Percentiles rank a stretch among this genome's conserved stretches.
Conservation (phyloP, 2,329 filamentous ascomycete genomes). For the Orbilia oligospora region DNA sequence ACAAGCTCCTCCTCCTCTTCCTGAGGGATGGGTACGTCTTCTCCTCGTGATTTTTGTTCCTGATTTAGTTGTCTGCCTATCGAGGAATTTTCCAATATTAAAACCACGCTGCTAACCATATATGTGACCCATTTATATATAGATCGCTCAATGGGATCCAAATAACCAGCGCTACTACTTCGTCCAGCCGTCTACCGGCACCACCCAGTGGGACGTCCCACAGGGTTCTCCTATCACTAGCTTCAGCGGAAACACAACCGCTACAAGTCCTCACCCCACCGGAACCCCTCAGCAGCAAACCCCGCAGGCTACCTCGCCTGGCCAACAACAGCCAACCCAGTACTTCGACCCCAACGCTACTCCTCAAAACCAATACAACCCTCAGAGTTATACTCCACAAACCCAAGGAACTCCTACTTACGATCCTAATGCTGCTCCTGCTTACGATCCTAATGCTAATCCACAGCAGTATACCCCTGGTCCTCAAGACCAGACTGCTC, state of each 20-base stretch:
- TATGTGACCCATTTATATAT: background rate
- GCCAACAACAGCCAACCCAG: constrained; percentile 41
- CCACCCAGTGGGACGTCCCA: constrained; percentile 64
- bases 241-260: constrained; percentile 48
- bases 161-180: constrained; percentile 64
- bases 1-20: constrained; percentile 63
- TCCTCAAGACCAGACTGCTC: constrained; percentile 55
- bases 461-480: constrained; percentile 51
- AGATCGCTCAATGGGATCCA: constrained; percentile 65
- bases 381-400: constrained; percentile 36
- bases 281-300: constrained; percentile 30
- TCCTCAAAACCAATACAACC: constrained; percentile 45
- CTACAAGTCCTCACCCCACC: constrained; percentile 21
- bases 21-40: constrained; percentile 62
- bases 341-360: constrained; percentile 52
- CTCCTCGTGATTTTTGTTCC: background rate
- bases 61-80: too few species aligned
- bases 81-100: too few species aligned
- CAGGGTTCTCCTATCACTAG: constrained; percentile 39
- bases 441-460: constrained; percentile 44
- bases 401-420: constrained; percentile 22
- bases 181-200: constrained; percentile 64
- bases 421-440: constrained; percentile 43
- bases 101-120: background rate
- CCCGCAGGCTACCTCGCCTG: constrained; percentile 37